Evolutionary conservation across 1,284 basidiomycete genomes (phyloP), one percentile per base, ranked within the genome.

Genomic region (Butyriboletus appendiculatus): DNA sequence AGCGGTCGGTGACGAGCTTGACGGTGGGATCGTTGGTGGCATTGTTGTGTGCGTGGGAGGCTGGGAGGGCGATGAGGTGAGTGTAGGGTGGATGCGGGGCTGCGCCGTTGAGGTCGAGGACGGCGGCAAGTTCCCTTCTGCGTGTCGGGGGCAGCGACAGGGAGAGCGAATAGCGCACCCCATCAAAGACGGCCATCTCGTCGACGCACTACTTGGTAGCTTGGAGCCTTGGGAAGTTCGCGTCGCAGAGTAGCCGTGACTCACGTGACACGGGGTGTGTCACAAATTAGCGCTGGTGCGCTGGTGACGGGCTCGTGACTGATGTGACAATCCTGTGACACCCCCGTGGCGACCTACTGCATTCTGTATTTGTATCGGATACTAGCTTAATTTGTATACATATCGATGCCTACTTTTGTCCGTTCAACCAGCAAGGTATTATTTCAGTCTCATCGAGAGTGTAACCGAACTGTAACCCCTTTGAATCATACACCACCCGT

Each of bases 1-100:
- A 93, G 47, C 73, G 69, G 41, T 84, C 84, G 73, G 78, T 78
- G 33, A 85, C 78, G 16, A 80, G 67, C 10, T 62, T 64, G 14
- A 73, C n/a, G 35, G 53, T 34, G 3, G 58, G 33, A 24, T 57
- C 49, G 22, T 12, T 32, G 24, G 54, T 56, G 50, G 41, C 55
- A 52, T 56, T 11, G n/a, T 41, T 48, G 33, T 63, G 56, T 1
- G 55, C 41, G 72, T 66, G 48, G 52, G 61, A 57, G 52, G 62
- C 53, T 11, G 49, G 34, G 11, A 57, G 68, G 1, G 53, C 53
- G 43, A 85, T 72, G 24, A 85, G 44, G 34, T 71, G 69, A 54
- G 62, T 81, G 73, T 22, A 77, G 72, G 20, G 75, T 68, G 52
- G 75, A 65, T 68, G 66, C 2, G 60, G 57, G 3, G 55, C 61